phyloP scores from a whole-genome alignment of 164 flowering plant genomes.

The Taxillus chinensis region DNA sequence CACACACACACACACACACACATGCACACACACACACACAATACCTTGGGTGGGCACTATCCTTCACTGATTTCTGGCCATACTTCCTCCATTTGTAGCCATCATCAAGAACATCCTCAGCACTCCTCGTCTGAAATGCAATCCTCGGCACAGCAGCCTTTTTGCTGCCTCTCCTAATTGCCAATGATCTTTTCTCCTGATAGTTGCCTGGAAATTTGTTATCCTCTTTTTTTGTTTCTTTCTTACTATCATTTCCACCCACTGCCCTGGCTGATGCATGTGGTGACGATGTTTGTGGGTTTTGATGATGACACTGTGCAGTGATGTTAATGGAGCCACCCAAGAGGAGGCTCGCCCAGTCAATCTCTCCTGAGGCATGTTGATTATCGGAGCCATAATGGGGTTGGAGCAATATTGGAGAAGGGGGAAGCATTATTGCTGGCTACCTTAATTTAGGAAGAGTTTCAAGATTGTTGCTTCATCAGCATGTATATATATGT shows the following conservation, averaged over 20 bases:
- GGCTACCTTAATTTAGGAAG: too few relatives aligned
- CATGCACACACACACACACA: too few relatives aligned
- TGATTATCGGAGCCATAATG: neutral
- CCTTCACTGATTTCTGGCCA: slow-evolving; percentile 42
- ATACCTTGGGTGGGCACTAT: slow-evolving; percentile 30
- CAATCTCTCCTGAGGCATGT: neutral
- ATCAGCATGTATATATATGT: too few relatives aligned
- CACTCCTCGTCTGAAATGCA: slow-evolving; percentile 37
- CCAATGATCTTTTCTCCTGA: too few relatives aligned
- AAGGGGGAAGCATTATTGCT: too few relatives aligned
- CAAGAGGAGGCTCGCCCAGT: neutral
- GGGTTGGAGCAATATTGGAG: neutral
- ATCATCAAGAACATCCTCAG: slow-evolving; percentile 40
- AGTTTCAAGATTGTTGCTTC: too few relatives aligned
- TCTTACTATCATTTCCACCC: too few relatives aligned
- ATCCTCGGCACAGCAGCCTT: slow-evolving; percentile 19
- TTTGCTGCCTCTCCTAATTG: slow-evolving; percentile 13
- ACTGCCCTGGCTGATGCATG: neutral
- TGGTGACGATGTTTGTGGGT: too few relatives aligned
- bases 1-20: too few relatives aligned
- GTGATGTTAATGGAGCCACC: neutral
- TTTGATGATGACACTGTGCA: too few relatives aligned
- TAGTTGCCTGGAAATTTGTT: too few relatives aligned
- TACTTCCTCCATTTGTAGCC: slow-evolving; percentile 41
- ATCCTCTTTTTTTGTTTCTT: too few relatives aligned